Evolutionary conservation across 208 protist genomes (phyloP).

Genomic region (Leptomonas pyrrhocoris): DNA sequence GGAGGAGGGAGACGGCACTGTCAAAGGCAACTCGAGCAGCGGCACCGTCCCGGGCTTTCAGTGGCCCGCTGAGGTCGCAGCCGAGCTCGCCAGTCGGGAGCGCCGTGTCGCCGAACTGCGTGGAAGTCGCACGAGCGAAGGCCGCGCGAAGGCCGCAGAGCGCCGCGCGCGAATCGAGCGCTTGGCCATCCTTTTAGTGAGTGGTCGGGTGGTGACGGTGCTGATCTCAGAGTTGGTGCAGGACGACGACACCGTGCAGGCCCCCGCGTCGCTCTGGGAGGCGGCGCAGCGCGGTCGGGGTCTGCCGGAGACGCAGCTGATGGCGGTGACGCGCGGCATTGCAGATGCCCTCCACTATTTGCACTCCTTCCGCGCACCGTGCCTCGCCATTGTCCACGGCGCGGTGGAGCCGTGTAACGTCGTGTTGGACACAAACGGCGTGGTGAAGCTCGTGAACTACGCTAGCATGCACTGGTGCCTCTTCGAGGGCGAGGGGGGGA

Average conservation of each 20-base stretch:
- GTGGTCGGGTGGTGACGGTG: constrained; percentile 6
- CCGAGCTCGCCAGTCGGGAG: constrained; percentile 3
- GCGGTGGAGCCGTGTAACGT: constrained; percentile 13
- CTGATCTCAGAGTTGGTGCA: constrained; percentile 8
- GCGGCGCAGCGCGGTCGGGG: constrained; percentile 1
- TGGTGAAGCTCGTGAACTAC: constrained; percentile 24
- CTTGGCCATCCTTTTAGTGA: background rate
- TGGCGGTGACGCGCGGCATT: constrained; percentile 5
- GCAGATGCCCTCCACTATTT: constrained; percentile 10
- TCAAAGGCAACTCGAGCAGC: background rate
- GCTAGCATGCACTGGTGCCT: constrained; percentile 7
- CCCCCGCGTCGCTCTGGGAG: background rate
- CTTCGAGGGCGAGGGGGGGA: background rate
- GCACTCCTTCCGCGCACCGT: constrained; percentile 2
- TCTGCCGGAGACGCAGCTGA: constrained; percentile 7
- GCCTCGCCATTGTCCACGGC: background rate
- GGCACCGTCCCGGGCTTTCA: constrained; percentile 13
- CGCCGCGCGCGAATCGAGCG: constrained; percentile 5
- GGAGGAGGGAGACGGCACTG: background rate
- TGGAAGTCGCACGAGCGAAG: background rate
- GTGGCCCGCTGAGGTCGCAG: constrained; percentile 14
- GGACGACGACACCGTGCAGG: constrained; percentile 1
- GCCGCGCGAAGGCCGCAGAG: background rate
- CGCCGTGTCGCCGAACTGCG: constrained; percentile 14
- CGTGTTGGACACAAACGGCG: background rate